These are phyloP conservation scores for Combretum micranthum DNA, from an alignment of 345 rosid species.

Conservation along the genomic window DNA sequence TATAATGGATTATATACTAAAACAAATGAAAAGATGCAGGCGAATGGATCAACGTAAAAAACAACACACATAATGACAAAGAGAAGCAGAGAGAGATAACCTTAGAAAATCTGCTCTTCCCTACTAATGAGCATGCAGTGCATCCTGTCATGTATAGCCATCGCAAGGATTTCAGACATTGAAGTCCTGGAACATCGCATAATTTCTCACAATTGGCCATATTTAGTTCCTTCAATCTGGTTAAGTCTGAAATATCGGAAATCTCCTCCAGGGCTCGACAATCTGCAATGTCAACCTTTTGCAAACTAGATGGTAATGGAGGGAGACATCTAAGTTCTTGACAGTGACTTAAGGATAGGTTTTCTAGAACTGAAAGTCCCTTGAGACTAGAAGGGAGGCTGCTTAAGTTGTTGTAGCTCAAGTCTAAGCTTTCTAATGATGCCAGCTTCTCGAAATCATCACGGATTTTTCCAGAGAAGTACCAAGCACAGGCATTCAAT, in stretches of 20 bases:
- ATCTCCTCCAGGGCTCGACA: conserved; percentile 29
- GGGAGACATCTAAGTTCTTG: conserved; percentile 34
- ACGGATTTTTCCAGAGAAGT: conserved; percentile 32
- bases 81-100: conserved; percentile 12
- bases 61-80: background rate
- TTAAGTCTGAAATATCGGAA: conserved; percentile 27
- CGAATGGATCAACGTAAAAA: background rate
- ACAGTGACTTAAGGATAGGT: conserved; percentile 26
- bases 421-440: conserved; percentile 21
- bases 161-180: conserved; percentile 28
- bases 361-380: conserved; percentile 31
- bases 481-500: conserved; percentile 40
- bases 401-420: conserved; percentile 31
- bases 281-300: conserved; percentile 23
- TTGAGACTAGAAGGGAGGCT: conserved; percentile 41
- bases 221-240: conserved; percentile 17
- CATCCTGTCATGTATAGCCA: conserved; percentile 34
- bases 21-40: background rate
- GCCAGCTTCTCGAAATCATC: conserved; percentile 44
- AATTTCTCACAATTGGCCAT: conserved; percentile 38
- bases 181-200: conserved; percentile 37
- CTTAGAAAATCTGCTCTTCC: conserved; percentile 36
- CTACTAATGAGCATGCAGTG: conserved; percentile 21
- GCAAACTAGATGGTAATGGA: conserved; percentile 39
- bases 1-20: background rate